Evolutionary conservation across 2,329 filamentous ascomycete species (phyloP), one percentile per base, ranked within the genome.

Genomic region (Nothomitra cinnamomea): DNA sequence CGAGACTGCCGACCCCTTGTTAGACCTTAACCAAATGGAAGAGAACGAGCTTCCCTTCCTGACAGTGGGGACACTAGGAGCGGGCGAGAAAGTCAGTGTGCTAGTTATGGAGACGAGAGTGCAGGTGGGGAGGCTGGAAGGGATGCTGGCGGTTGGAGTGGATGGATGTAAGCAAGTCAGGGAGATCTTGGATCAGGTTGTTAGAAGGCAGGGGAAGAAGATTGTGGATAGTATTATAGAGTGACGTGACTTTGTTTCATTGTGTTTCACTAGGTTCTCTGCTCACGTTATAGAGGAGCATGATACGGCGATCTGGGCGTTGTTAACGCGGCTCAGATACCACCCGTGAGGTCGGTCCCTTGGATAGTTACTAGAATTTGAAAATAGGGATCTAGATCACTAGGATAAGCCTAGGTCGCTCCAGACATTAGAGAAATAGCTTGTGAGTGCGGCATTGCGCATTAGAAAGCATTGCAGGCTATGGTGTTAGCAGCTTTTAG

Each of bases 111-210:
- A 96, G 73, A 92, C 83, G 53, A 79, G 87, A 49, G 82, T 95
- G n/a, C 85, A 94, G 67, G 79, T 85, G 58, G 76, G 76, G 55
- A 77, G 88, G 55, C 65, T 96, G 56, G 90, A 98, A 70, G 85
- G 85, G 1, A 94, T 98, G 89, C 70, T 98, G 60, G 87, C 86
- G 0, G 87, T 95, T 1, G 90, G 85, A 0, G 80, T 95, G 50
- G 89, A 95, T 65, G 92, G 89, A 3, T 96, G 90, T 67, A 87
- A 83, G 68, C 83, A 89, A 64, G 81, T 96, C 40, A 77, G 86
- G 58, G 76, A 80, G 59, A 83, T 95, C 51, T 65, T 98, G 61
- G 89, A 96, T 66, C 73, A 75, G 5, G 82, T 94, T 13, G 82
- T 96, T 47, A 79, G 82, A 63, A 78, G 78, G 45, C 82, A 82